phyloP scores from a whole-genome alignment of 169 alveolate genomes.

The Plasmodium coatneyi region DNA sequence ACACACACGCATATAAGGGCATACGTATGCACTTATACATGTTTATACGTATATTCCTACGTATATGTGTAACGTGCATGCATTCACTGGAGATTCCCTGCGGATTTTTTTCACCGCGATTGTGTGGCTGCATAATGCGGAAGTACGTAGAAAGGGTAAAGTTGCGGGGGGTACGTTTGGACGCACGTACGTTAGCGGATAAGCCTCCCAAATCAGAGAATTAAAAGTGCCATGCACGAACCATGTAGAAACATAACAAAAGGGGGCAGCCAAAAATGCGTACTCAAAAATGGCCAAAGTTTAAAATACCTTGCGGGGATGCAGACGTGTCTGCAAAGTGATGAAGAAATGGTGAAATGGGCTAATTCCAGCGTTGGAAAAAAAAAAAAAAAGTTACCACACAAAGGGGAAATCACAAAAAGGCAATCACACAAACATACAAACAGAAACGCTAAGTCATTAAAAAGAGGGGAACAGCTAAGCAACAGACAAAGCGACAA shows the following conservation, averaged over 20 bases:
- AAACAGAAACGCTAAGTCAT: background rate
- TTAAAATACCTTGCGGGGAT: background rate
- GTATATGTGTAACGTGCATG: background rate
- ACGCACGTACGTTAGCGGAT: background rate
- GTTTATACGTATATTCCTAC: background rate
- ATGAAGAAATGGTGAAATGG: background rate
- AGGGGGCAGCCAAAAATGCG: background rate
- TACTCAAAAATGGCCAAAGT: background rate
- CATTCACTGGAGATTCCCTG: background rate
- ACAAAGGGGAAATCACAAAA: background rate
- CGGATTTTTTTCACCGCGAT: background rate
- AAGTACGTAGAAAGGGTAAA: background rate
- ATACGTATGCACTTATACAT: background rate
- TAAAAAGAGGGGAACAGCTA: background rate
- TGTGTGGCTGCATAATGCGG: background rate
- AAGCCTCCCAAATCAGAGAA: background rate
- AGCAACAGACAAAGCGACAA: background rate
- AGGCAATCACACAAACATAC: background rate
- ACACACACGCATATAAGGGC: constrained; percentile 21
- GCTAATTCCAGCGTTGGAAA: background rate
- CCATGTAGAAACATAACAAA: background rate
- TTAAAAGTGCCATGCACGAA: background rate
- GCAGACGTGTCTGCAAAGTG: background rate
- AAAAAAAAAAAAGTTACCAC: background rate
- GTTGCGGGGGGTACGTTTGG: background rate